Base-by-base conservation (phyloP, 805 yeast species). In the Candida broadrunensis region DNA sequence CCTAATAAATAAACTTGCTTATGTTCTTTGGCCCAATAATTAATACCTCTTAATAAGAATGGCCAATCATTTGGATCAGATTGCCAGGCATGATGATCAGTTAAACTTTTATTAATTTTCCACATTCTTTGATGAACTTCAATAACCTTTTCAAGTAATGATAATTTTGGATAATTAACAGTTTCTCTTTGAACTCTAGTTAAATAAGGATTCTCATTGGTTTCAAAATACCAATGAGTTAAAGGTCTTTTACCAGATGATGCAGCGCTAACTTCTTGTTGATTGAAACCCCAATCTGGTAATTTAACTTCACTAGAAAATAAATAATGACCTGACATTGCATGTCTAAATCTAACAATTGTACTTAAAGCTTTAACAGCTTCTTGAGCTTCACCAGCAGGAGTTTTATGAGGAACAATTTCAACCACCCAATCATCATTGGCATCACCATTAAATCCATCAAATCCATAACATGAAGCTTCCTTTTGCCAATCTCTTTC, bases 401-500 rank as follows among this genome's bases (percentile, higher is more conserved):
- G 67, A 21, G 86, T 74, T 42, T 62, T 53, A 36, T 70, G 67
- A 52, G 76, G 65, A 45, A 80, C 88, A 48, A 86, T 82, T 59
- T 85, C 91, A 45, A 86, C 81, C 46, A 81, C 62, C 63, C 85
- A 86, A 58, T 85, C 90, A 64, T 86, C 95, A 61, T 86, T 86
- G 41, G 88, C 83, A 64, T 86, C 93, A 62, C 95, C 95, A 19
- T 56, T 80, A 52, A 85, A 86, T 3, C 86, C 88, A 33, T 81
- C 83, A 52, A 58, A 81, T 17, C 95, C 95, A 58, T 86, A 86
- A 63, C 82, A 73, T 3, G 88, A 75, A 15, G 75, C 88, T 67
- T 86, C 95, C 61, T 83, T 84, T 66, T 84, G 90, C 93, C 93
- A 86, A 54, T 86, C 95, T 44, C 73, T 67, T 56, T 80, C 84